Conservation (phyloP, 208 protist genomes). For the Hexamita inflata region DNA sequence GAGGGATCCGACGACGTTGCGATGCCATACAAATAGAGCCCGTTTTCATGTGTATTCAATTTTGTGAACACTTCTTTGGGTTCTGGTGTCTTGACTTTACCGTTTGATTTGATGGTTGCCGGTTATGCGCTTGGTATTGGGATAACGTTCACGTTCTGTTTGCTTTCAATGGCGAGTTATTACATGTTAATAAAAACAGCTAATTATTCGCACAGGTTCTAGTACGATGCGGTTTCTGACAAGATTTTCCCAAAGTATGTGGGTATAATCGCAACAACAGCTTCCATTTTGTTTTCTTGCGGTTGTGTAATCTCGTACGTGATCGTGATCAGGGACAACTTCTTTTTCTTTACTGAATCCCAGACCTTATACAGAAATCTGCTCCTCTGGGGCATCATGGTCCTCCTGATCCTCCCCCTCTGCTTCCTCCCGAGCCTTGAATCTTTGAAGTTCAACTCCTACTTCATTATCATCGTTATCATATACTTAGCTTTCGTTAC, state of each 20-base stretch:
- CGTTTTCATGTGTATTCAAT: no score
- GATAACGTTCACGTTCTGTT: neutral
- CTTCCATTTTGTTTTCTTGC: neutral
- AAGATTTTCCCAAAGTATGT: neutral
- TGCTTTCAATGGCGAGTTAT: neutral
- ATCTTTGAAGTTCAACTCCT: slow-evolving; percentile 12
- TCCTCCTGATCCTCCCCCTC: slow-evolving; percentile 8
- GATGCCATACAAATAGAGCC: no score
- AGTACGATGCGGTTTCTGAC: neutral
- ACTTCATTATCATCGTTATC: neutral
- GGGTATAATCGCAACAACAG: neutral
- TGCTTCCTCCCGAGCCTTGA: slow-evolving; percentile 10
- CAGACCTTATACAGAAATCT: neutral
- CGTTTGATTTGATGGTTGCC: neutral
- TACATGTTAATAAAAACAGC: neutral
- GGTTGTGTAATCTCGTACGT: neutral
- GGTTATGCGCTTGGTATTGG: neutral
- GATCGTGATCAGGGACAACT: slow-evolving; percentile 4
- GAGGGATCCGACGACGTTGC: no score
- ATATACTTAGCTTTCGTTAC: slow-evolving; percentile 9
- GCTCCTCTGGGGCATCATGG: neutral
- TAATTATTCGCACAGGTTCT: neutral
- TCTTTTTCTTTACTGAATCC: neutral
- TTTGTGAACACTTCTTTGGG: slow-evolving; percentile 15
- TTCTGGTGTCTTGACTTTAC: slow-evolving; percentile 1